Conservation (phyloP, 169 alveolate species). For the Cryptosporidium sp. region DNA sequence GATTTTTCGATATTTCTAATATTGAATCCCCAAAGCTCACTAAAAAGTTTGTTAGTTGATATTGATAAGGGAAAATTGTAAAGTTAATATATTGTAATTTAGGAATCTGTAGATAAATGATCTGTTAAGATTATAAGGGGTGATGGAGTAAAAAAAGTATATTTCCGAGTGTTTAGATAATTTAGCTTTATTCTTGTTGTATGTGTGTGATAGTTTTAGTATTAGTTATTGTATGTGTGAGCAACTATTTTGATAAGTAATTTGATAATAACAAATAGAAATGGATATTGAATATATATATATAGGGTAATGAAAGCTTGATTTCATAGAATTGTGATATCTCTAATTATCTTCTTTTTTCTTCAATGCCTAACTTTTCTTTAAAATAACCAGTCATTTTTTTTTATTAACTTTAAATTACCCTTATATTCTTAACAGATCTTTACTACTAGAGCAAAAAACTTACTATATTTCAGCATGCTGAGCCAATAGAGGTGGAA, state of each 20-base stretch:
- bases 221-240: too few relatives aligned
- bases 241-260: background rate
- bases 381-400: too few relatives aligned
- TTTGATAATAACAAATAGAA: too few relatives aligned
- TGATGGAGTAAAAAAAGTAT: too few relatives aligned
- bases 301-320: background rate
- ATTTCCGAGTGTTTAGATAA: background rate
- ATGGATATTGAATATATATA: too few relatives aligned
- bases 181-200: background rate
- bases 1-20: constrained; percentile 35
- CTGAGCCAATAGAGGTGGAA: constrained; percentile 39
- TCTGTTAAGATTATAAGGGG: background rate
- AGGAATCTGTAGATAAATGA: background rate
- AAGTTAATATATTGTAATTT: too few relatives aligned
- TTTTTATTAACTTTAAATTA: background rate
- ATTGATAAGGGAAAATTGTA: background rate
- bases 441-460: background rate
- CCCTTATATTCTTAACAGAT: background rate
- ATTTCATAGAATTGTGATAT: too few relatives aligned
- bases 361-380: too few relatives aligned
- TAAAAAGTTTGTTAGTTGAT: background rate
- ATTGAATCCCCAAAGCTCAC: constrained; percentile 70
- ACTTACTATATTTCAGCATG: constrained; percentile 72
- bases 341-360: too few relatives aligned
- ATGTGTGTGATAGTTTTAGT: too few relatives aligned